Base-by-base conservation (phyloP, 2,329 filamentous ascomycete genomes). In the Pseudonectria foliicola region DNA sequence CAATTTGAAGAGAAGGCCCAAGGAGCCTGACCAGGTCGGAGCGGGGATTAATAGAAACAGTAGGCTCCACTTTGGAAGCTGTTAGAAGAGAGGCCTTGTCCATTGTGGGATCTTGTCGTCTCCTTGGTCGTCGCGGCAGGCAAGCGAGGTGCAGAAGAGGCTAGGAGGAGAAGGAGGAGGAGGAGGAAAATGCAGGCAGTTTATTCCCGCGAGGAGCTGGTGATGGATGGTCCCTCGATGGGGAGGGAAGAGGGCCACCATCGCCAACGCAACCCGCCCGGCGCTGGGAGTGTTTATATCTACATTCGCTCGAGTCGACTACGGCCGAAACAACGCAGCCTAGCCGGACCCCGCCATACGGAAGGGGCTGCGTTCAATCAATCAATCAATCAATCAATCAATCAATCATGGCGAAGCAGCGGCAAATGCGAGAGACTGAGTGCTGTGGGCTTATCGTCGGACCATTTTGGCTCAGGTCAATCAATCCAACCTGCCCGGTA, bases 71-170 rank as follows among this genome's bases (percentile, higher is more conserved):
- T 29, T 45, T 57, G 31, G 62, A 59, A 42, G 60, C 53, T 28
- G 63, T 57, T 36, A 67, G 55, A 45, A 66, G 52, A 33, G 51
- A 53, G 40, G 60, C 51, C 40, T 61, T 59, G 44, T 60, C 57
- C 59, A 62, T 57, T 40, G 29, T 34, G 48, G 44, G 34, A 21
- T 21, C 5, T 21, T 21, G 18, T 6, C 18, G 8, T 6, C 18
- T n/a, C n/a, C n/a, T n/a, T n/a, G n/a, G 18, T 6, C 18, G 18
- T 6, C 18, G 8, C 18, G 18, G 8, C 18, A 18, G 28, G 28
- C 28, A 18, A 25, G 23, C 21, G 7, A 27, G 13, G 26, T 14
- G 18, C n/a, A 15, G 10, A 13, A 24, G 23, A 15, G 27, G 6
- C 13, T 18, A 30, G 25, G 31, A 27, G 13, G 27, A n/a, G 18